Conservation (phyloP, 163 green algal genomes). For the Chloroidium sp. region DNA sequence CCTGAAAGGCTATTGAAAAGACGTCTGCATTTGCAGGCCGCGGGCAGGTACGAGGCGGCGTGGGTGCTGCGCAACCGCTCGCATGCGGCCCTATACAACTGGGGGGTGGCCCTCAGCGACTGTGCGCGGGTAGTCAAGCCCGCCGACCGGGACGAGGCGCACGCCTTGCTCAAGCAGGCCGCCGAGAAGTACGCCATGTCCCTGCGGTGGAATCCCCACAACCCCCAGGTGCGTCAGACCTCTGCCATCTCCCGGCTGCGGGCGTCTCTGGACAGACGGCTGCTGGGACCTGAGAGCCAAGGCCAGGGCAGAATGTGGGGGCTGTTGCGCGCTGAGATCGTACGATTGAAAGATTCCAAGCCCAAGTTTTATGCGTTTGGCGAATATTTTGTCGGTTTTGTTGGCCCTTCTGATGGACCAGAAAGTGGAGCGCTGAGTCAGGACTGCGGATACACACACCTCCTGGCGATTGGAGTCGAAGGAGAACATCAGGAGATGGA, state of each 20-base stretch:
- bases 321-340: too few species aligned
- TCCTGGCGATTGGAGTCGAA: too few species aligned
- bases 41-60: conserved; percentile 31
- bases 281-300: background rate
- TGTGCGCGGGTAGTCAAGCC: conserved; percentile 42
- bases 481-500: too few species aligned
- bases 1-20: too few species aligned
- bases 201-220: conserved; percentile 46
- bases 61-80: conserved; percentile 24
- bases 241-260: background rate
- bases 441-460: too few species aligned
- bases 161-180: conserved; percentile 34
- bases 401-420: too few species aligned
- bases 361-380: too few species aligned
- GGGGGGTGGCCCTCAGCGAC: conserved; percentile 71
- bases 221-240: conserved; percentile 35
- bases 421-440: too few species aligned
- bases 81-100: conserved; percentile 69
- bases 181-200: conserved; percentile 63
- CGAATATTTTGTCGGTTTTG: too few species aligned
- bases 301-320: too few species aligned
- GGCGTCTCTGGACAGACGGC: background rate
- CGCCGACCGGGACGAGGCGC: conserved; percentile 3
- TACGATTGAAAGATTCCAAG: too few species aligned
- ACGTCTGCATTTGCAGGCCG: too few species aligned